Evolutionary conservation across 345 rosid species (phyloP), one percentile per base, ranked within the genome.

Genomic region (Eucalyptus fibrosa): DNA sequence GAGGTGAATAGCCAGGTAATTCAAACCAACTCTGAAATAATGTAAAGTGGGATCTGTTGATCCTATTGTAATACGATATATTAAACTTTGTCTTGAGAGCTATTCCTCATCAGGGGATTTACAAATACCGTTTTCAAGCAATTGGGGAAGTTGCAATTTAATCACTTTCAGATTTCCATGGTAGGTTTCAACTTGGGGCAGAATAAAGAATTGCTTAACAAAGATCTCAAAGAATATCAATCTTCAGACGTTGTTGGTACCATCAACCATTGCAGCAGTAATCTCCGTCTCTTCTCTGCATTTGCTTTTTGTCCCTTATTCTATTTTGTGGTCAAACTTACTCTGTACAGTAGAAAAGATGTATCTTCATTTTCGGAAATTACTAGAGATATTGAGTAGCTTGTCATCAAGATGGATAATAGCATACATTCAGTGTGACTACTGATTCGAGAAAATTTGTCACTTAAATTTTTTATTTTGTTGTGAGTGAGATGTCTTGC

Each of bases 181-280:
- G 81, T 82, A 91, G 95, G 91, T 80, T 26, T 51, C 92, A 49
- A 19, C 89, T 45, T 88, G 87, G 86, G 81, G 87, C 24, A 91
- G 83, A 53, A 87, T 89, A 49, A 86, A 30, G 88, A 92, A 87
- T 30, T 47, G 89, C 72, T 32, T 88, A 6, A 72, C 42, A 32
- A 82, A 6, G 32, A 47, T 93, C 56, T 26, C 87, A 15, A 51
- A 32, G 15, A 89, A 91, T n/a, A 37, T 93, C 55, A 60, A 94
- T 86, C 50, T 93, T 80, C 89, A 90, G 87, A 89, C 86, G 80
- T 40, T 93, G 89, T 86, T 94, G n/a, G 90, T 93, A 55, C 94
- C 94, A 47, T 91, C 93, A 42, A 93, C 94, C 17, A 81, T 88
- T 30, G 94, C 91, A 87, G 94, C 92, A 67, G 94, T 93, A 91